phyloP scores from a whole-genome alignment of 2,329 filamentous ascomycete species.

The Cercospora citrullina region DNA sequence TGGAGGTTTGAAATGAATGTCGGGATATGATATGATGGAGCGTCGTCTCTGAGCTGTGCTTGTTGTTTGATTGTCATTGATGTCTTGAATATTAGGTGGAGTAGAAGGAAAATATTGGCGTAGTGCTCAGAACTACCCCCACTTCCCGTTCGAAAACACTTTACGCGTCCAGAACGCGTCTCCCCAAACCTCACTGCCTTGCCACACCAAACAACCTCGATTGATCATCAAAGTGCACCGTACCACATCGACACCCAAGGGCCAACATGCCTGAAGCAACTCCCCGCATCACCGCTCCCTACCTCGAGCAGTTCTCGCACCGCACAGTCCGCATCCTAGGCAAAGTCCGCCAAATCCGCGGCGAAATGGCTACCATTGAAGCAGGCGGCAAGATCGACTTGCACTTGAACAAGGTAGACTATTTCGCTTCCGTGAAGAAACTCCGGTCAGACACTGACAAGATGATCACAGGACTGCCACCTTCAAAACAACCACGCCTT shows the following conservation, averaged over 20 bases:
- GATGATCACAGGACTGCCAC: constrained; percentile 62
- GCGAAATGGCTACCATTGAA: constrained; percentile 77
- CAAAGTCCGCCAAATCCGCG: constrained; percentile 77
- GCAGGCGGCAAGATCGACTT: constrained; percentile 74
- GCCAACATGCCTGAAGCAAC: constrained; percentile 67
- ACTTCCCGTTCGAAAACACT: constrained; percentile 1
- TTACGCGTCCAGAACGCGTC: constrained; percentile 12
- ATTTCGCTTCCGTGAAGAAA: constrained; percentile 37
- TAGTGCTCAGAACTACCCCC: constrained; percentile 1
- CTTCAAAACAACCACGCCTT: constrained; percentile 68
- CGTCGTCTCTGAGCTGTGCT: not conserved
- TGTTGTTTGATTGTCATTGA: not conserved
- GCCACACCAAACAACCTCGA: not conserved
- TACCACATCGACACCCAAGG: not conserved
- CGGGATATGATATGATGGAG: not conserved
- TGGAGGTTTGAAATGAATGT: not conserved
- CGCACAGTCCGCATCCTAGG: constrained; percentile 81
- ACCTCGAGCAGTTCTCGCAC: constrained; percentile 71
- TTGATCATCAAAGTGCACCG: not conserved
- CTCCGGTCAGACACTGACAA: not conserved
- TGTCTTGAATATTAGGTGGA: not conserved
- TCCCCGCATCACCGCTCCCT: constrained; percentile 77
- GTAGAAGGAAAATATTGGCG: not conserved
- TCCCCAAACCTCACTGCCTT: not conserved
- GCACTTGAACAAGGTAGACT: constrained; percentile 68